Conservation (phyloP, 495 filamentous ascomycete species). For the Hyphodiscus hymeniophilus region DNA sequence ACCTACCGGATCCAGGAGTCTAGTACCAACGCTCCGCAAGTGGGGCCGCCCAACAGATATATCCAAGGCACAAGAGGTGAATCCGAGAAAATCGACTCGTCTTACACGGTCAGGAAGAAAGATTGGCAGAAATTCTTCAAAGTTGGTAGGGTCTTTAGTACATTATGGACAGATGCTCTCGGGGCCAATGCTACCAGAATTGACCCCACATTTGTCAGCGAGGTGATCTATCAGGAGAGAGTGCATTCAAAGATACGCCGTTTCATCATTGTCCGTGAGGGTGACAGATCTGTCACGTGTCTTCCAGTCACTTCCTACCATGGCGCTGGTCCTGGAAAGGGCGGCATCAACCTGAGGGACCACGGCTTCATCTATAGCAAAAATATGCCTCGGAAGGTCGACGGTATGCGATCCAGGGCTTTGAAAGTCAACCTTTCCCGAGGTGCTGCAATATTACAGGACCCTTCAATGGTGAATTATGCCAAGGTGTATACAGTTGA, state of each 20-base stretch:
- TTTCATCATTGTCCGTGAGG: constrained; percentile 17
- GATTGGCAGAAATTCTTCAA: constrained; percentile 17
- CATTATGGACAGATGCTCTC: constrained; percentile 14
- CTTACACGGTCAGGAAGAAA: constrained; percentile 9
- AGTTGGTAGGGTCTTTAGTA: constrained; percentile 17
- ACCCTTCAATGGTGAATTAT: constrained; percentile 18
- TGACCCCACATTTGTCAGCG: constrained; percentile 9
- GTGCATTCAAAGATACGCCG: constrained; percentile 18
- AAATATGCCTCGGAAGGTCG: not conserved
- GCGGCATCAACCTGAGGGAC: constrained; percentile 9
- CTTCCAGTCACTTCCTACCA: constrained; percentile 16
- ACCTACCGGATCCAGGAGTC: not conserved
- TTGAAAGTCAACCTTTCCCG: constrained; percentile 7
- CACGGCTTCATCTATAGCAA: constrained; percentile 19
- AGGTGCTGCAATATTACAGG: not conserved
- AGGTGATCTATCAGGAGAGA: constrained; percentile 4
- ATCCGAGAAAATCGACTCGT: constrained; percentile 10
- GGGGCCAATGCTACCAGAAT: constrained; percentile 1
- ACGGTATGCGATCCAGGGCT: constrained; percentile 1
- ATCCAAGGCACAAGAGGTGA: constrained; percentile 5
- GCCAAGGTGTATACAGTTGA: constrained; percentile 15
- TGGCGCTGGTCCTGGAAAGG: constrained; percentile 6
- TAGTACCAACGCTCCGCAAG: not conserved
- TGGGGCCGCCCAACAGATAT: not conserved
- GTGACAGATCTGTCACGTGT: constrained; percentile 7